Evolutionary conservation across 129 eudicot species (phyloP), one percentile per base, ranked within the genome.

Genomic region (Dittrichia graveolens): DNA sequence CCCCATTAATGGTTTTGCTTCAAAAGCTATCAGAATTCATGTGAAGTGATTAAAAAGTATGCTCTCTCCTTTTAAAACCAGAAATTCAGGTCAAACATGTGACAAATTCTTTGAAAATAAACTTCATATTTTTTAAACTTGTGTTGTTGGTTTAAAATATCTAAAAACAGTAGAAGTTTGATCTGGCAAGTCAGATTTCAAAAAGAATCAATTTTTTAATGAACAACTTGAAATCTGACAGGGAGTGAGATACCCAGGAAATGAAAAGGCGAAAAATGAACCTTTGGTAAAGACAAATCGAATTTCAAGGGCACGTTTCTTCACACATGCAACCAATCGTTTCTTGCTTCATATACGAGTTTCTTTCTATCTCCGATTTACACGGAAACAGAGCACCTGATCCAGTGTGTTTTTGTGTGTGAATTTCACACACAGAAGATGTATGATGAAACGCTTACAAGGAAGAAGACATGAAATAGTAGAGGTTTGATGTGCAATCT

Each of bases 21-120:
- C 57, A 54, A 71, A 78, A 63, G 67, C 14, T 49, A 80, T 56
- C 67, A 82, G 82, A 80, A 71, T 73, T 77, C 89, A 91, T 88
- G 95, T 88, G 88, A 91, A 73, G 70, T 71, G 65, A 79, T 64
- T 71, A 38, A 78, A 58, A 62, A 70, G 19, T 10, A 69, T 35
- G 7, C 31, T 41, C 24, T 42, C 46, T 48, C 62, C 64, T 69
- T 73, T 61, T 67, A 42, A 61, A 63, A 67, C 73, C 84, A 74
- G 58, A 78, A 55, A 48, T 75, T 82, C 15, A 75, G 84, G 85
- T 79, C 80, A 82, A 82, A 78, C 90, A 82, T 79, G 87, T 85
- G 90, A 82, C 79, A 60, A 58, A 64, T 72, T 74, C 78, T 71
- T 74, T 61, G 65, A 61, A 77, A 77, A 42, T 8, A 14, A 75